Evolutionary conservation across 2,329 filamentous ascomycete species (phyloP).

Genomic region (Didymella exigua): DNA sequence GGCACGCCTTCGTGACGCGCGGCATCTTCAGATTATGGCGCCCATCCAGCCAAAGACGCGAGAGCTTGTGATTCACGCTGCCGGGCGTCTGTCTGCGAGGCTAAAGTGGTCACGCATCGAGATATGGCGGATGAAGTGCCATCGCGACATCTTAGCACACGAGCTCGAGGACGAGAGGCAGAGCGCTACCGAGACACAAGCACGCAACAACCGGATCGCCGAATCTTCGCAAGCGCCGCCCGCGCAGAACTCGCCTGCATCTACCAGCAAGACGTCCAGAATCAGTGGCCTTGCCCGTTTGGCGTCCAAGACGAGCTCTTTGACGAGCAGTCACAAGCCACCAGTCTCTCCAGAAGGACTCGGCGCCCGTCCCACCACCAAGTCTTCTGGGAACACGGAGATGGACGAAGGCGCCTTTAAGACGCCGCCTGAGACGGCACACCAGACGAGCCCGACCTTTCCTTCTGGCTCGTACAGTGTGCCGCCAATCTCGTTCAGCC

Average conservation of each 20-base stretch:
- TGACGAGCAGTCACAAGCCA: constrained; percentile 37
- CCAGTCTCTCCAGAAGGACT: constrained; percentile 39
- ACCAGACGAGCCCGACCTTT: constrained; percentile 44
- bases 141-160: constrained; percentile 82
- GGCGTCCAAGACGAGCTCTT: constrained; percentile 46
- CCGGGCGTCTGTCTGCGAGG: constrained; percentile 82
- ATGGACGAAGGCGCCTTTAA: constrained; percentile 52
- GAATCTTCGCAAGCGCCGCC: constrained; percentile 28
- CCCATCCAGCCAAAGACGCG: constrained; percentile 90
- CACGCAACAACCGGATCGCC: constrained; percentile 33
- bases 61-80: constrained; percentile 83
- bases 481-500: constrained; percentile 43
- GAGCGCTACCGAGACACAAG: constrained; percentile 36
- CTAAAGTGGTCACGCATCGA: constrained; percentile 94
- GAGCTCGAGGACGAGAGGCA: constrained; percentile 81
- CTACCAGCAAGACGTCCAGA: constrained; percentile 34
- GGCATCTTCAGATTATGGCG: constrained; percentile 85
- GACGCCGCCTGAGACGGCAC: constrained; percentile 53
- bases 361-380: constrained; percentile 41
- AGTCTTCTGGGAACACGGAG: constrained; percentile 46
- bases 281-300: constrained; percentile 43
- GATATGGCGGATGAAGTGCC: constrained; percentile 89
- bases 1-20: constrained; percentile 81
- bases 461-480: constrained; percentile 37
- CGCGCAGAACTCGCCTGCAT: constrained; percentile 35